Evolutionary conservation across 441 rosid genomes (phyloP), one percentile per base, ranked within the genome.

Genomic region (Sinapis alba): DNA sequence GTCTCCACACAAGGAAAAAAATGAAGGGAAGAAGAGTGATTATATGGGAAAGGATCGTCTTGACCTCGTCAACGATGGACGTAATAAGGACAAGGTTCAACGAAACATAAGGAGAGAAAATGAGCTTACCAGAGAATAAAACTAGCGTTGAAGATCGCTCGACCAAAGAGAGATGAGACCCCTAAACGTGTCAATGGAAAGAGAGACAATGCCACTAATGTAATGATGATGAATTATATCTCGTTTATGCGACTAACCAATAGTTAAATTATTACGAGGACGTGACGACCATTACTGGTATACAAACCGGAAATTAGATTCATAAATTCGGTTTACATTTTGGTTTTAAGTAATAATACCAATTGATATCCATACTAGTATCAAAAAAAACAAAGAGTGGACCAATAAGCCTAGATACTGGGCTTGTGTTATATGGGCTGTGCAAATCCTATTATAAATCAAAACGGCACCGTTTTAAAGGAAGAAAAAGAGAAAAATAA

Each of bases 111-210:
- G 74, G 75, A 76, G 57, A 67, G 69, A 77, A 76, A 56, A 57
- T 28, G 69, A 77, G 69, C 73, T 80, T 81, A 85, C 82, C 82
- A 65, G 71, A 72, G 70, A 64, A 69, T 63, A 64, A 79, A 70
- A 71, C 75, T 68, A 83, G 65, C 78, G 76, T 65, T 43, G 69
- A 72, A 72, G 80, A 73, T 73, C 54, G 76, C 64, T 68, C 63
- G 73, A 63, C 59, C 43, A 13, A 59, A 2, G 57, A 73, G 18
- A 45, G 56, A 47, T 79, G 80, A 80, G 72, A 79, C 20, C 21
- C 41, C 53, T 50, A 21, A 67, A 62, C 51, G 60, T 54, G 71
- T 28, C 56, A 43, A 65, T 6, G 16, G 21, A 60, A 60, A 30
- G 43, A 30, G 43, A 50, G 11, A 43, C 6, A 41, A 50, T 16